Evolutionary conservation across 352 stramenopile genomes (phyloP).

Genomic region (Phytophthora kernoviae): DNA sequence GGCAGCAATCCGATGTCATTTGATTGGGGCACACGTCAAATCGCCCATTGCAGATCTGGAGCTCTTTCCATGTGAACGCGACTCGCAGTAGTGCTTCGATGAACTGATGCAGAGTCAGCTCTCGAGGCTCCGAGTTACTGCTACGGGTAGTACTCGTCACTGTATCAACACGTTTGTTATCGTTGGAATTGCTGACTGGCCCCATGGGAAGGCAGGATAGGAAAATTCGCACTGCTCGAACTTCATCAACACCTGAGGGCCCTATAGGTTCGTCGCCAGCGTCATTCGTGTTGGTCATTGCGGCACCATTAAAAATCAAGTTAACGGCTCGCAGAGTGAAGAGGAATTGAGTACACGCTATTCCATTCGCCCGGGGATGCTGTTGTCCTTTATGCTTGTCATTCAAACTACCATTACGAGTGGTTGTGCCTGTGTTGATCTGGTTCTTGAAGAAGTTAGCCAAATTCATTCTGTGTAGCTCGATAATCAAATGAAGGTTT

Average conservation of each 20-base stretch:
- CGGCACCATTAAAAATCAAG: slow-evolving; percentile 23
- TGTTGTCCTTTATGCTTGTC: slow-evolving; percentile 11
- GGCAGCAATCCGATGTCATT: slow-evolving; percentile 50
- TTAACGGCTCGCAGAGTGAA: slow-evolving; percentile 31
- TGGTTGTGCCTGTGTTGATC: slow-evolving; percentile 7
- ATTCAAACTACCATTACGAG: slow-evolving; percentile 17
- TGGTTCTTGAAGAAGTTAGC: slow-evolving; percentile 51
- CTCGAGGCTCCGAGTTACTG: slow-evolving; percentile 18
- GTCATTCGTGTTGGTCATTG: neutral
- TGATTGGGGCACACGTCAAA: slow-evolving; percentile 65
- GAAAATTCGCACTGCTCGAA: slow-evolving; percentile 58
- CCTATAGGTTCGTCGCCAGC: slow-evolving; percentile 4
- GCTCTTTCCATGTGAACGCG: slow-evolving; percentile 52
- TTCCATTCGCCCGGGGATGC: slow-evolving; percentile 12
- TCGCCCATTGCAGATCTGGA: slow-evolving; percentile 46
- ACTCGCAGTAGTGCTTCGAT: slow-evolving; percentile 57
- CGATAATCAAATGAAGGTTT: slow-evolving; percentile 35
- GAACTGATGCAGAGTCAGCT: slow-evolving; percentile 54
- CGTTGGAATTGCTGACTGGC: slow-evolving; percentile 13
- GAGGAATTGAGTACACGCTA: slow-evolving; percentile 43
- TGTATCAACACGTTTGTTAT: slow-evolving; percentile 7
- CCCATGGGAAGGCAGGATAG: slow-evolving; percentile 56
- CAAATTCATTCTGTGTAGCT: slow-evolving; percentile 37
- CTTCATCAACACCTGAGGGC: slow-evolving; percentile 45
- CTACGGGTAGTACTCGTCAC: slow-evolving; percentile 2